These are phyloP conservation scores for Pharus latifolius DNA, from an alignment of 176 grass and related monocot genomes.

Conservation along the genomic window DNA sequence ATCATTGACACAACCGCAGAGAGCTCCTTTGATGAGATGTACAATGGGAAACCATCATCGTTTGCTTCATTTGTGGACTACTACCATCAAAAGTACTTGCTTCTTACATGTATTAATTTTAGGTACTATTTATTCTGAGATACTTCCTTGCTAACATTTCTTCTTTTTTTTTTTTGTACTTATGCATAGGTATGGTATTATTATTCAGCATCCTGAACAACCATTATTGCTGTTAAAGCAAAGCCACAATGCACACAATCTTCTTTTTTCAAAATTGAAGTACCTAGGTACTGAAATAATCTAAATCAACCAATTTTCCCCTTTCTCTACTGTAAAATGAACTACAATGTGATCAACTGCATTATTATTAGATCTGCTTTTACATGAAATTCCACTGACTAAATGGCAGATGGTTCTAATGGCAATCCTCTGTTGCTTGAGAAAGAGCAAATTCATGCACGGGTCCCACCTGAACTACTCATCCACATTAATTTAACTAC, in stretches of 20 bases:
- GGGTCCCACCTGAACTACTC: slow-evolving; percentile 84
- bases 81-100: slow-evolving; percentile 44
- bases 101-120: not conserved
- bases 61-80: slow-evolving; percentile 59
- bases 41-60: slow-evolving; percentile 35
- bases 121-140: not conserved
- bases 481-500: slow-evolving; percentile 56
- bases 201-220: slow-evolving; percentile 67
- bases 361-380: slow-evolving; percentile 10
- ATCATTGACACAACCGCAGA: slow-evolving; percentile 45
- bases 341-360: not conserved
- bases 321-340: not conserved
- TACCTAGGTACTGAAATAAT: slow-evolving; percentile 26
- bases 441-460: slow-evolving; percentile 55
- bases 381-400: slow-evolving; percentile 10
- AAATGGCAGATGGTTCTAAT: slow-evolving; percentile 39
- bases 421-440: slow-evolving; percentile 31
- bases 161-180: not conserved
- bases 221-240: slow-evolving; percentile 86
- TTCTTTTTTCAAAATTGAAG: slow-evolving; percentile 69
- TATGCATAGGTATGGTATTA: slow-evolving; percentile 68
- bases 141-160: not conserved
- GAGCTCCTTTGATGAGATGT: slow-evolving; percentile 64
- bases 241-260: slow-evolving; percentile 88
- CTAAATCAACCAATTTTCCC: not conserved